A percentile compares a stretch with the other conserved stretches of the same genome.
These are phyloP conservation scores for Zygotorulaspora danielsina DNA, from an alignment of 805 yeast species.

Conservation along the genomic window DNA sequence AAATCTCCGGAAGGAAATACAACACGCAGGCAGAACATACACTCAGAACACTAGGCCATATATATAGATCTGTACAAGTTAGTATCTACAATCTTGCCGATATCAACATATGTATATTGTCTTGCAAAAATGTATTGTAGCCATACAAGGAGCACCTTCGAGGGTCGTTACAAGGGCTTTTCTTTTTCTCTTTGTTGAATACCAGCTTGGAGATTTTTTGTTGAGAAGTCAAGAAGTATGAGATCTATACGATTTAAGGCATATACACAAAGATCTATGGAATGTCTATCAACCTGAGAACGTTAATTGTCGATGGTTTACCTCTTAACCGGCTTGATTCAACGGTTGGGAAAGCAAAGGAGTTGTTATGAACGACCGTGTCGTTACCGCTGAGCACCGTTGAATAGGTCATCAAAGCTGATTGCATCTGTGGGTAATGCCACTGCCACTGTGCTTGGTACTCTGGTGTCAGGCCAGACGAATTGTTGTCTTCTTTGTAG, in stretches of 20 bases:
- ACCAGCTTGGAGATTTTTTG: neutral
- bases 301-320: constrained; percentile 12
- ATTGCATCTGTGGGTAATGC: constrained; percentile 5
- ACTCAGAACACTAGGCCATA: no score
- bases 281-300: constrained; percentile 8
- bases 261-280: neutral
- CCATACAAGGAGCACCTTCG: no score
- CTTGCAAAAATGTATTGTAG: no score
- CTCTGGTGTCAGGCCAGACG: neutral
- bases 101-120: no score
- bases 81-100: no score
- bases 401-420: constrained; percentile 5
- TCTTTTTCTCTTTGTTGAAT: constrained; percentile 3
- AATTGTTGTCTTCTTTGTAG: neutral
- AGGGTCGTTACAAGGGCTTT: constrained; percentile 1
- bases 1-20: no score
- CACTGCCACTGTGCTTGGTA: neutral
- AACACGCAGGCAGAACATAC: no score
- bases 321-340: neutral
- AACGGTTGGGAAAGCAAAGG: constrained; percentile 2
- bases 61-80: no score
- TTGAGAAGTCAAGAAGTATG: neutral
- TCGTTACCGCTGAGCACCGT: constrained; percentile 8
- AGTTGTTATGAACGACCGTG: constrained; percentile 12
- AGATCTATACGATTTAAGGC: neutral